Percentiles rank a stretch among this genome's conserved stretches.
These are phyloP conservation scores for Nicotiana otophora DNA, from an alignment of 257 asterid genomes.

Conservation along the genomic window DNA sequence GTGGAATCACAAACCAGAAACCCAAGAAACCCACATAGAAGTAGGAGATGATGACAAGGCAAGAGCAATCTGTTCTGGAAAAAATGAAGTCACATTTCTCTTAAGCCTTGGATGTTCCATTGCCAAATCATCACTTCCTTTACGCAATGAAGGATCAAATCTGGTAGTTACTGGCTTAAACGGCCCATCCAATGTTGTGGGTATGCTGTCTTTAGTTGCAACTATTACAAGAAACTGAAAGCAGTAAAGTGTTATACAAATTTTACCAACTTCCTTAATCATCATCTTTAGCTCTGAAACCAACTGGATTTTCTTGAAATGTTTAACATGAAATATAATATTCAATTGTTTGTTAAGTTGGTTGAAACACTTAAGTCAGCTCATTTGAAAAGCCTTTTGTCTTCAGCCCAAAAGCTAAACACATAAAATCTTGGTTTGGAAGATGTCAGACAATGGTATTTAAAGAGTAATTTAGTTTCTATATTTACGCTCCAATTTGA, in stretches of 20 bases:
- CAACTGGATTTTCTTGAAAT: neutral
- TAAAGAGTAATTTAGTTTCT: no score
- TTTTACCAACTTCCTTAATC: neutral
- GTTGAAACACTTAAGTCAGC: neutral
- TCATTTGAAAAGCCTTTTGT: neutral
- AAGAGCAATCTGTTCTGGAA: slow-evolving; percentile 76
- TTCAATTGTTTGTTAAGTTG: neutral
- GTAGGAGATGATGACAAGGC: slow-evolving; percentile 57
- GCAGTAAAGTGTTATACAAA: neutral
- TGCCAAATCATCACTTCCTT: slow-evolving; percentile 74
- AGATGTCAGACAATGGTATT: no score
- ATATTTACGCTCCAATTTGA: no score
- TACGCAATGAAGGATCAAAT: slow-evolving; percentile 57
- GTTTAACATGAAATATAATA: neutral
- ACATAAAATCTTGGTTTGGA: neutral
- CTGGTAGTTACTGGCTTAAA: slow-evolving; percentile 52
- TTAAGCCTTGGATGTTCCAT: slow-evolving; percentile 65
- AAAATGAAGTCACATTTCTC: slow-evolving; percentile 45
- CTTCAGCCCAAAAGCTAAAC: neutral
- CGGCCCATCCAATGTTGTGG: slow-evolving; percentile 78
- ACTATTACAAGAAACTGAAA: neutral
- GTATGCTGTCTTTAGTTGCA: slow-evolving; percentile 17
- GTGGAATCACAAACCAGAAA: slow-evolving; percentile 48
- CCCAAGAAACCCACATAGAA: slow-evolving; percentile 86
- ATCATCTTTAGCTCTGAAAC: neutral